A percentile compares a stretch with the other conserved stretches of the same genome.
These are phyloP conservation scores for Wolfiporia cocos DNA, from an alignment of 1,284 basidiomycete species.

Conservation along the genomic window DNA sequence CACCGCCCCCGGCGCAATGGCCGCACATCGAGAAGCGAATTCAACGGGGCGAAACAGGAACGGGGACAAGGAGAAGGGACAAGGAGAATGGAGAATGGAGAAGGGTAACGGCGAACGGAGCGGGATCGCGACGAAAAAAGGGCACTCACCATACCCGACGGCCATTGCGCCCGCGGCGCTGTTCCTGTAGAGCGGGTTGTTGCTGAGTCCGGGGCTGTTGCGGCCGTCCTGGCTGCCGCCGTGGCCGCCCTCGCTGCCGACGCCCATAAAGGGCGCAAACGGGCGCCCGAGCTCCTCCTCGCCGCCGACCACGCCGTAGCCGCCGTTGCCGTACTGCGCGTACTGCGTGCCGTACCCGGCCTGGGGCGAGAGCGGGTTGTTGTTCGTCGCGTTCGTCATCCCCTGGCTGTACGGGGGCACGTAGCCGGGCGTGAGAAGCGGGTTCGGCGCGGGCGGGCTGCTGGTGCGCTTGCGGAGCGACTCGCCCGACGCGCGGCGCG, in stretches of 20 bases:
- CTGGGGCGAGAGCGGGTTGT: constrained; percentile 11
- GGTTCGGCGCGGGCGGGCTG: constrained; percentile 1
- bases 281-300: constrained; percentile 32
- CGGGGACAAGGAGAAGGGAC: no score
- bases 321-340: constrained; percentile 8
- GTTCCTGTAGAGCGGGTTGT: constrained; percentile 33
- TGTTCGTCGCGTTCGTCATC: background rate
- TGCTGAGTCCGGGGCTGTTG: no score
- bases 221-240: no score
- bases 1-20: no score
- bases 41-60: no score
- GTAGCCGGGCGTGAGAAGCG: constrained; percentile 5
- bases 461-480: constrained; percentile 23
- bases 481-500: constrained; percentile 36
- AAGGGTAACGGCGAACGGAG: no score
- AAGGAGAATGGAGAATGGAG: no score
- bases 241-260: constrained; percentile 15
- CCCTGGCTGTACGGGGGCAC: background rate
- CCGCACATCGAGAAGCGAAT: no score
- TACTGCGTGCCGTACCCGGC: constrained; percentile 11
- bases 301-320: constrained; percentile 14
- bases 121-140: constrained; percentile 5
- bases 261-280: constrained; percentile 47
- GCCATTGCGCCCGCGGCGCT: constrained; percentile 37
- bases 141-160: constrained; percentile 14